Evolutionary conservation across 805 yeast species (phyloP).

Genomic region (Candida parachauliodes): DNA sequence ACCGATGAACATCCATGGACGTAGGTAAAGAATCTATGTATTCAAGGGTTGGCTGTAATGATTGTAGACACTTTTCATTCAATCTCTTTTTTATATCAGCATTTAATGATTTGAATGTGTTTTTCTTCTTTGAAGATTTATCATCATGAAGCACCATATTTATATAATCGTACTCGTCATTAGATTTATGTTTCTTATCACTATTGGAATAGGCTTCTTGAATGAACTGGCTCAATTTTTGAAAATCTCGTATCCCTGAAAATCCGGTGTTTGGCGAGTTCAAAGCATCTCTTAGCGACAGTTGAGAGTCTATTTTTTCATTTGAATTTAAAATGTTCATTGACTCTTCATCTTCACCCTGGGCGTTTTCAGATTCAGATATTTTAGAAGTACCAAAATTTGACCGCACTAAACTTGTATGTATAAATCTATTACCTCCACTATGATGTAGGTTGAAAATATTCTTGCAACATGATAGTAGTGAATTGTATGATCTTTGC

Average conservation of each 20-base stretch:
- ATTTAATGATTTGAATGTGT: background rate
- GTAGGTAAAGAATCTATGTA: slow-evolving; percentile 15
- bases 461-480: too few species aligned
- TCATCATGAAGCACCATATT: background rate
- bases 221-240: slow-evolving; percentile 9
- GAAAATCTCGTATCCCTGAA: slow-evolving; percentile 4
- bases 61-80: slow-evolving; percentile 6
- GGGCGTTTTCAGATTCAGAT: too few species aligned
- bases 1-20: slow-evolving; percentile 2
- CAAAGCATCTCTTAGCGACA: background rate
- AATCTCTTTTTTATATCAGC: slow-evolving; percentile 1
- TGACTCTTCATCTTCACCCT: background rate
- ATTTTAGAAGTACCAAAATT: too few species aligned
- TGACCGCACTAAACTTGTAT: background rate
- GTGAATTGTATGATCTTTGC: background rate
- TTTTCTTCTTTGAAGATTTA: background rate
- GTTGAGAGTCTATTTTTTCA: background rate
- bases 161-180: background rate
- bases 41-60: slow-evolving; percentile 20
- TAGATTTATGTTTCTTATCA: background rate
- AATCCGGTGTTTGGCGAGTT: background rate
- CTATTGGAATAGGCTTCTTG: slow-evolving; percentile 4
- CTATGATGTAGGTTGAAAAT: background rate
- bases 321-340: background rate
- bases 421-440: background rate